A percentile compares a stretch with the other conserved stretches of the same genome.
These are phyloP conservation scores for Agrostemma githago DNA, from an alignment of 148 eudicot genomes.

Conservation along the genomic window DNA sequence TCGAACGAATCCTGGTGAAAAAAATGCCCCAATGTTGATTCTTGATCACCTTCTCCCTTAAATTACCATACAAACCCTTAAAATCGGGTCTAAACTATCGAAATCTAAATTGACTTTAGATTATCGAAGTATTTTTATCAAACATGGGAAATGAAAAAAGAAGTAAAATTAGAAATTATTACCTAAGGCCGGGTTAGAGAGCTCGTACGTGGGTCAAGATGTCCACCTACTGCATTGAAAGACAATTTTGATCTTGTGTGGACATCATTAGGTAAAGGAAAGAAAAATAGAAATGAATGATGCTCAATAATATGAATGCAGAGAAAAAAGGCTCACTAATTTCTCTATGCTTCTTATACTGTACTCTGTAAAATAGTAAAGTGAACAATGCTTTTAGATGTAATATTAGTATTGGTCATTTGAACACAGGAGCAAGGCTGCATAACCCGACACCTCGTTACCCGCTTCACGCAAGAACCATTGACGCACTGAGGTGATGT, in stretches of 20 bases:
- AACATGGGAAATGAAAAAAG: too few species aligned
- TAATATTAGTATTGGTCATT: neutral
- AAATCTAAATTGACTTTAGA: too few species aligned
- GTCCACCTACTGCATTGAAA: too few species aligned
- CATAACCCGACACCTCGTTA: neutral
- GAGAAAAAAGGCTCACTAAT: neutral
- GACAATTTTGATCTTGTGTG: conserved; percentile 83
- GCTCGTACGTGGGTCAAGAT: too few species aligned
- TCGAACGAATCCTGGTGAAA: too few species aligned
- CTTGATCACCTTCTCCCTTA: too few species aligned
- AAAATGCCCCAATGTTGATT: too few species aligned
- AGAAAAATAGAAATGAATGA: conserved; percentile 8
- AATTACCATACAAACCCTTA: too few species aligned
- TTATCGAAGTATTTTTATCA: too few species aligned
- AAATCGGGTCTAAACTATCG: too few species aligned
- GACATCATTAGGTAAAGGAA: conserved; percentile 72
- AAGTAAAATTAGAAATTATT: too few species aligned
- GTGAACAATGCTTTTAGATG: neutral
- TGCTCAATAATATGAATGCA: conserved; percentile 5
- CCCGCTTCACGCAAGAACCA: neutral
- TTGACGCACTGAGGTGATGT: neutral
- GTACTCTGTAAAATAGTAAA: neutral
- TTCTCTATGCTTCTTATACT: neutral
- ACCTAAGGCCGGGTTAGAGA: too few species aligned
- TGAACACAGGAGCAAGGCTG: neutral